Conservation (phyloP, 2,329 filamentous ascomycete genomes). For the Grosmannia huntii region DNA sequence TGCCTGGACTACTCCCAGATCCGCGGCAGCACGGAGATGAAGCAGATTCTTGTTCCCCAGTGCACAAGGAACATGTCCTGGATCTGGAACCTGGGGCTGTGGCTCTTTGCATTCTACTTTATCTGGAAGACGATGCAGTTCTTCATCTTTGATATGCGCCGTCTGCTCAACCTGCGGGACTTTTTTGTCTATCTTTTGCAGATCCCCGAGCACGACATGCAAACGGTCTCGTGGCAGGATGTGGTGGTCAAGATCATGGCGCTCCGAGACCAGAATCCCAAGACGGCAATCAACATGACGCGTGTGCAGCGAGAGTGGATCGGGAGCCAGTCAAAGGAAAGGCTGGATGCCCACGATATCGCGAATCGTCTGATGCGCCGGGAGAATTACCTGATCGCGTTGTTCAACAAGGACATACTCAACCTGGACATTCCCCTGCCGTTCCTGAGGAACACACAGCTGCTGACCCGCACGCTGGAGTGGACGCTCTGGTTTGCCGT, state of each 20-base stretch:
- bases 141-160: conserved; percentile 52
- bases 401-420: conserved; percentile 94
- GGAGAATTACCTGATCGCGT: conserved; percentile 91
- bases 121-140: conserved; percentile 68
- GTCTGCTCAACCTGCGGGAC: conserved; percentile 65
- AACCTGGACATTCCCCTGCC: conserved; percentile 79
- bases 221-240: conserved; percentile 89
- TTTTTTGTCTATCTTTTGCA: conserved; percentile 76
- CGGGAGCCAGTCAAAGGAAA: conserved; percentile 80
- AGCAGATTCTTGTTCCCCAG: conserved; percentile 49
- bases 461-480: conserved; percentile 81
- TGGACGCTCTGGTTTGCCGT: conserved; percentile 89
- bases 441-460: conserved; percentile 62
- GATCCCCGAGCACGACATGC: conserved; percentile 73
- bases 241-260: conserved; percentile 77
- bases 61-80: conserved; percentile 68
- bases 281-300: conserved; percentile 50
- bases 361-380: conserved; percentile 93
- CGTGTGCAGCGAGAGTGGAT: conserved; percentile 43
- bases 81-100: conserved; percentile 64
- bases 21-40: conserved; percentile 45
- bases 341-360: conserved; percentile 92
- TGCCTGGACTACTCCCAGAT: conserved; percentile 74
- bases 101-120: conserved; percentile 78
- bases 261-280: conserved; percentile 73